Base-by-base conservation (phyloP, 140 eudicot species). In the Artemisia princeps region DNA sequence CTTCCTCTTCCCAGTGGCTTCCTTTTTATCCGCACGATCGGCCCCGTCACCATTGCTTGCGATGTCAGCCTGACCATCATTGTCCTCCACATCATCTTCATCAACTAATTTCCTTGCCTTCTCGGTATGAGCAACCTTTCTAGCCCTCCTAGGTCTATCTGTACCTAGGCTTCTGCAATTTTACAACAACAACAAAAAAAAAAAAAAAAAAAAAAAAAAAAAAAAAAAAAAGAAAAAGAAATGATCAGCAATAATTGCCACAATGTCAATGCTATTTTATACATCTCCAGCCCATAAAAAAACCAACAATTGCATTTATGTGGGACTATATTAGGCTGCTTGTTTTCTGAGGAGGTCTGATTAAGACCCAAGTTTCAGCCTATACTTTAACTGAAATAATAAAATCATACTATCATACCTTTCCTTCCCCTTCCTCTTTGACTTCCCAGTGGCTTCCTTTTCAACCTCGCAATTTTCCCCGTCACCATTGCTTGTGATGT, bases 61-160 rank as follows among this genome's bases (percentile, higher is more conserved):
- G 12, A 45, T n/a, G 10, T 56, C 77, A 69, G 2, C 80, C 42
- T 72, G 62, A 63, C 58, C 69, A 42, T 42, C 64, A 54, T 55
- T 59, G 30, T 82, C 76, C 12, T 65, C 76, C 23, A 55, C 64
- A 63, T 60, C 86, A 58, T 48, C 71, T 44, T 71, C 81, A 72
- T 80, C 62, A 0, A 49, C 80, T 55, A 59, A 67, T 50, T 14
- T 64, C 58, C 50, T 46, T 63, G 40, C 75, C 22, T 71, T 67
- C 26, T 52, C 70, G 2, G 80, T 54, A 46, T 24, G 76, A 71
- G 72, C 71, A 49, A 65, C 82, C 70, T 67, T 62, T 61, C 56
- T 79, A 56, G 62, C 78, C 67, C 72, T 76, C 67, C 71, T 78
- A 49, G 77, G 71, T 62, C 33, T 26, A 23, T 23, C 15, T 65